Evolutionary conservation across 495 filamentous ascomycete genomes (phyloP).

Genomic region (Oidiodendron maius): DNA sequence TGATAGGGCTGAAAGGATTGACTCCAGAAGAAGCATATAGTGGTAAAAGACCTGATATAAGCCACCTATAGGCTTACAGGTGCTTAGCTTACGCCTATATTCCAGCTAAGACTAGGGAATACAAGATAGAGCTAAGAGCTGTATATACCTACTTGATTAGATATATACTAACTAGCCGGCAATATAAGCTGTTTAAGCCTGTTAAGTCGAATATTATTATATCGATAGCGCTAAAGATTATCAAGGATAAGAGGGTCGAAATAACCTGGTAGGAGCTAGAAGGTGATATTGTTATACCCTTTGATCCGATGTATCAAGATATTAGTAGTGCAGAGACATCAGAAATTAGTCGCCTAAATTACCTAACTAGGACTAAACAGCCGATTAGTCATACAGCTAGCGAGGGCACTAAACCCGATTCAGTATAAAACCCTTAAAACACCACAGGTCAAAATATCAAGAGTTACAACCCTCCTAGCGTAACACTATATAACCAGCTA

Average conservation of each 20-base stretch:
- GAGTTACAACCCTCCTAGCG: no score
- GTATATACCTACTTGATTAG: background rate
- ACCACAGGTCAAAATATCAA: no score
- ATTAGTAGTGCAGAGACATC: background rate
- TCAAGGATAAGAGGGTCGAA: no score
- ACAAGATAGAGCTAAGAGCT: background rate
- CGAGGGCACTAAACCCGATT: no score
- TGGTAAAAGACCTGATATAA: background rate
- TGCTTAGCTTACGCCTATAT: background rate
- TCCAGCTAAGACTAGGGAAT: background rate
- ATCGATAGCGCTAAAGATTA: background rate
- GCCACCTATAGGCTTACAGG: no score
- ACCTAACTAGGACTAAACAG: background rate
- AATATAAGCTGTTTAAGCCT: slow-evolving; percentile 6
- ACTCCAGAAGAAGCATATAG: slow-evolving; percentile 7
- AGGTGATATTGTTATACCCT: no score
- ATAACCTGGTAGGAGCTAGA: no score
- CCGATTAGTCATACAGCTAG: background rate
- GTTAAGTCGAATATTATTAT: background rate
- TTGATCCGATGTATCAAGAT: background rate
- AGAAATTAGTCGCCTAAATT: background rate
- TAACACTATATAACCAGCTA: no score
- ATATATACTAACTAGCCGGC: slow-evolving; percentile 1
- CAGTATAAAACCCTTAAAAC: no score
- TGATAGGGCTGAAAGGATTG: slow-evolving; percentile 6